Evolutionary conservation across 2,329 filamentous ascomycete genomes (phyloP).

Genomic region (Paecilomyces fulvus): DNA sequence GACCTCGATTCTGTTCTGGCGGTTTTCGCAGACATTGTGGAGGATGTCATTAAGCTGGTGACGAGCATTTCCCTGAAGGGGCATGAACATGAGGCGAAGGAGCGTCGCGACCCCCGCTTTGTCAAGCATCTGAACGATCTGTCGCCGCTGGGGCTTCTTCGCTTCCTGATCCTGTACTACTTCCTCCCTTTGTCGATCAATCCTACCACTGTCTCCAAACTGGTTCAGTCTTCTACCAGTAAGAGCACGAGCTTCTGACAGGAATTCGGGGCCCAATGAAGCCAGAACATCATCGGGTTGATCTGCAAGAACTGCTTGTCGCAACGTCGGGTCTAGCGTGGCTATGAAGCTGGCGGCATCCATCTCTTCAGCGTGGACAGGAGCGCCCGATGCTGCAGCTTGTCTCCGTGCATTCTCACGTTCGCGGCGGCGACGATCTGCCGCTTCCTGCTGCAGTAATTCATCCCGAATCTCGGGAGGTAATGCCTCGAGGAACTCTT

Average conservation of each 20-base stretch:
- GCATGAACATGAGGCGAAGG: conserved; percentile 95
- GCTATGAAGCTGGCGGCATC: conserved; percentile 87
- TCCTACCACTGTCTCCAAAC: conserved; percentile 36
- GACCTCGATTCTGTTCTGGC: conserved; percentile 90
- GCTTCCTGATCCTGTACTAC: conserved; percentile 37
- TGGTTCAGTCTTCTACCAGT: conserved; percentile 49
- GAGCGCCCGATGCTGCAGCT: conserved; percentile 42
- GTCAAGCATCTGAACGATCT: conserved; percentile 92
- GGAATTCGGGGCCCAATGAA: conserved; percentile 74
- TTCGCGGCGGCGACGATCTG: conserved; percentile 79
- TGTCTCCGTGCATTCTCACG: conserved; percentile 71
- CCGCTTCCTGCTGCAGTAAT: conserved; percentile 80
- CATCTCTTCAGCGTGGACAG: conserved; percentile 66
- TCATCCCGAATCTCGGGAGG: conserved; percentile 85
- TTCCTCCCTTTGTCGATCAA: conserved; percentile 28
- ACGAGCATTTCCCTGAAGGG: conserved; percentile 79
- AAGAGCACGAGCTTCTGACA: conserved; percentile 73
- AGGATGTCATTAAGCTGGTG: conserved; percentile 79
- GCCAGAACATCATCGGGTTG: conserved; percentile 83
- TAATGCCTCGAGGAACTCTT: conserved; percentile 87
- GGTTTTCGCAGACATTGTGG: conserved; percentile 86
- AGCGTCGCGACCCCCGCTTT: conserved; percentile 94
- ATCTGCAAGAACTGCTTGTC: conserved; percentile 81
- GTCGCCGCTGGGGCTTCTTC: conserved; percentile 64
- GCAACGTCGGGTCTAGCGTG: conserved; percentile 74